Evolutionary conservation across 805 yeast genomes (phyloP).

Genomic region (Pichia kluyveri): DNA sequence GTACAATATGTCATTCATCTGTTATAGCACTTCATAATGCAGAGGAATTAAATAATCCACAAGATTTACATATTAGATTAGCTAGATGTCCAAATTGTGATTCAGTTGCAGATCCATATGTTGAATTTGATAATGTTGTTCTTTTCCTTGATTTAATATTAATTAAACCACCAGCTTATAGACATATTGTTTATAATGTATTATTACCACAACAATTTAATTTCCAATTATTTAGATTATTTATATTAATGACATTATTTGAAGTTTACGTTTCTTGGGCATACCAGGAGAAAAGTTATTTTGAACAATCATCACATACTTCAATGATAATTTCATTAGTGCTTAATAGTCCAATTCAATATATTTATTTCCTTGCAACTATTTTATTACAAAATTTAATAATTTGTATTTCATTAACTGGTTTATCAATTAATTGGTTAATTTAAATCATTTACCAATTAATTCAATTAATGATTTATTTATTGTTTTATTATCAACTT

Average conservation of each 20-base stretch:
- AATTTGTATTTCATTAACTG: conserved; percentile 9
- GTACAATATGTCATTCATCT: conserved; percentile 44
- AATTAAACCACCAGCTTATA: conserved; percentile 77
- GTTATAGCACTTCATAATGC: conserved; percentile 51
- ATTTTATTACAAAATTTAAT: conserved; percentile 31
- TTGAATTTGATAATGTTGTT: conserved; percentile 81
- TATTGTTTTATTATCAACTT: conserved; percentile 39
- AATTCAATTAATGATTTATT: neutral
- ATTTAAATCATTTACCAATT: conserved; percentile 18
- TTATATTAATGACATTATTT: conserved; percentile 60
- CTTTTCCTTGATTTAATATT: conserved; percentile 76
- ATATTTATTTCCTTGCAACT: conserved; percentile 44
- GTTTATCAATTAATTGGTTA: conserved; percentile 14
- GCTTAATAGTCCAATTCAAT: conserved; percentile 38
- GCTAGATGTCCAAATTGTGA: conserved; percentile 70
- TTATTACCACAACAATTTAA: conserved; percentile 15
- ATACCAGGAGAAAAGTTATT: conserved; percentile 56
- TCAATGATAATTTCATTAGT: conserved; percentile 22
- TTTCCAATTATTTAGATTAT: conserved; percentile 28
- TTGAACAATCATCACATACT: conserved; percentile 14
- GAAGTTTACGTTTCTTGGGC: conserved; percentile 94
- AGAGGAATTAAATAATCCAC: neutral
- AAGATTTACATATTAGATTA: conserved; percentile 64
- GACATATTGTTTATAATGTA: conserved; percentile 77
- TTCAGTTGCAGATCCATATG: conserved; percentile 77